Evolutionary conservation across 805 yeast species (phyloP).

Genomic region (Teunomyces aglyptinius): DNA sequence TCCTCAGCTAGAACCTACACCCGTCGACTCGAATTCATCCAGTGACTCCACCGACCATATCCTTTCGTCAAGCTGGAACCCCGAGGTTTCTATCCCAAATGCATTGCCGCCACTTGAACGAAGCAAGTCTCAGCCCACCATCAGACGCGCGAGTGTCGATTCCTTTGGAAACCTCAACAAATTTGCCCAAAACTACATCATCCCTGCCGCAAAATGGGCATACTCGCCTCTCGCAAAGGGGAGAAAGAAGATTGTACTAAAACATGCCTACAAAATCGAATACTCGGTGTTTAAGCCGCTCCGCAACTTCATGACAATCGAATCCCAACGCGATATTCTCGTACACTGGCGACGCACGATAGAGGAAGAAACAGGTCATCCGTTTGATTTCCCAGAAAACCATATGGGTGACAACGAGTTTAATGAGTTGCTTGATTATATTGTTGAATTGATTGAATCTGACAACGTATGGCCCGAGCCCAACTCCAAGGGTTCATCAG

Average conservation of each 20-base stretch:
- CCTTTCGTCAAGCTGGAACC: constrained; percentile 12
- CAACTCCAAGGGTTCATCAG: constrained; percentile 66
- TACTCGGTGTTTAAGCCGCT: constrained; percentile 53
- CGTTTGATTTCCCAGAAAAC: constrained; percentile 21
- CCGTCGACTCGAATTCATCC: not conserved
- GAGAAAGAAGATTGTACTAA: constrained; percentile 5
- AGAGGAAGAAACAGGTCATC: constrained; percentile 12
- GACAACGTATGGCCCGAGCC: constrained; percentile 47
- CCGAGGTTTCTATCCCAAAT: constrained; percentile 1
- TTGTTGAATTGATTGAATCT: constrained; percentile 45
- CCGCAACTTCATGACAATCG: constrained; percentile 13
- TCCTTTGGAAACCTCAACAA: constrained; percentile 15
- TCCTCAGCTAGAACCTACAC: not conserved
- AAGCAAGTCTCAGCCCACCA: constrained; percentile 12
- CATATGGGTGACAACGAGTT: constrained; percentile 27
- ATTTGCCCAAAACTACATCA: constrained; percentile 20
- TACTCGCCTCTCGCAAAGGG: constrained; percentile 18
- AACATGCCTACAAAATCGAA: constrained; percentile 42
- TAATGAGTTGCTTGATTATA: constrained; percentile 39
- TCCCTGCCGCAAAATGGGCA: constrained; percentile 34
- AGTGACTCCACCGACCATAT: constrained; percentile 5
- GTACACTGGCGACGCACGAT: constrained; percentile 14
- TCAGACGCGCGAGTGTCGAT: constrained; percentile 10
- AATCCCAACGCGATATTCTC: constrained; percentile 15
- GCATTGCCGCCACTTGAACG: constrained; percentile 7